Conservation (phyloP, 2,329 filamentous ascomycete species). For the Pleomassaria siparia region DNA sequence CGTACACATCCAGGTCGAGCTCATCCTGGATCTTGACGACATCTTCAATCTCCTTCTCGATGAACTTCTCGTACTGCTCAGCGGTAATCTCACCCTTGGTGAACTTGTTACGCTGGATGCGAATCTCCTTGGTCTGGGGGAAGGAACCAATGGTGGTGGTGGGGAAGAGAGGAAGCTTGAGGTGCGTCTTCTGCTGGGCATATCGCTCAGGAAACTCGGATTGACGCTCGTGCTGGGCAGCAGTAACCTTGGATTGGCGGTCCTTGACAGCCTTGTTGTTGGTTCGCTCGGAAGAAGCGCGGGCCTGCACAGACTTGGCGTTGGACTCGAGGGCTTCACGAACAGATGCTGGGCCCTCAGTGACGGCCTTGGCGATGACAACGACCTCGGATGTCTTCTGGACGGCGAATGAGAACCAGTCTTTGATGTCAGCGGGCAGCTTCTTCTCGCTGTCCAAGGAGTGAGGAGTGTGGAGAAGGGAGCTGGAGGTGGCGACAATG, state of each 20-base stretch:
- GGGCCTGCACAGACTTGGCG: constrained; percentile 88
- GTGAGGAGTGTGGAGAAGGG: constrained; percentile 97
- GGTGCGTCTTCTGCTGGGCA: constrained; percentile 83
- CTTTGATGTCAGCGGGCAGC: constrained; percentile 85
- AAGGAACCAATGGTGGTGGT: constrained; percentile 99
- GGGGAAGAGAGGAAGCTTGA: constrained; percentile 94
- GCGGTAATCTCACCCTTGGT: constrained; percentile 96
- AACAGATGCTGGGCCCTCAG: constrained; percentile 84
- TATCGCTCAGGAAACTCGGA: constrained; percentile 85
- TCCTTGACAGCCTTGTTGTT: constrained; percentile 98
- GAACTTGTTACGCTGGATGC: constrained; percentile 94
- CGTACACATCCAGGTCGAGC: constrained; percentile 93
- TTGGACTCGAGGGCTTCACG: constrained; percentile 92
- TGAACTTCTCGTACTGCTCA: constrained; percentile 96
- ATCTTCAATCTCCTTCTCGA: constrained; percentile 96
- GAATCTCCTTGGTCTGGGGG: constrained; percentile 99
- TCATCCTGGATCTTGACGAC: constrained; percentile 97
- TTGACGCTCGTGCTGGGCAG: constrained; percentile 88
- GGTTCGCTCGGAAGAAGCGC: constrained; percentile 88
- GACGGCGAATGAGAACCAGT: constrained; percentile 98
- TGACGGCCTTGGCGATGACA: constrained; percentile 95
- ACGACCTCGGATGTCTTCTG: constrained; percentile 93
- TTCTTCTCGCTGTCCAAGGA: constrained; percentile 99
- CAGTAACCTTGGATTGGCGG: constrained; percentile 83
- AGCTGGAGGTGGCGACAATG: constrained; percentile 94